Evolutionary conservation across 371 early-diverging fungal genomes (phyloP).

Genomic region (Syncephalastrum sp.): DNA sequence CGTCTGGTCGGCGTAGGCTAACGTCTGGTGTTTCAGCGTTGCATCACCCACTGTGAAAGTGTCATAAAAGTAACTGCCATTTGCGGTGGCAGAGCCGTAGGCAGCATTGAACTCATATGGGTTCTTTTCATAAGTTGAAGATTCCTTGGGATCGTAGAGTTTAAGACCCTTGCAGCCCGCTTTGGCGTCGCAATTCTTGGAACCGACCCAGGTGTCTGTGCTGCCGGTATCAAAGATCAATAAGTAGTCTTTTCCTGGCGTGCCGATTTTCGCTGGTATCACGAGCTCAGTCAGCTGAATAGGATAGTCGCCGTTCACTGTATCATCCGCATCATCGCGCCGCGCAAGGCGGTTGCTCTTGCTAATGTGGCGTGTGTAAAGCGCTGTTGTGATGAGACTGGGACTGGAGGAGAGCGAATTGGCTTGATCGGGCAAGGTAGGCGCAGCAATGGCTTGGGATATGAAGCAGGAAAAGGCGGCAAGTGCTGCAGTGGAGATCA

Average conservation of each 20-base stretch:
- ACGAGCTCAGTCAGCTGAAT: no score
- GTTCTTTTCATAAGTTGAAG: conserved; percentile 4
- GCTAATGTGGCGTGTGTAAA: no score
- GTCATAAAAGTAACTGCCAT: conserved; percentile 13
- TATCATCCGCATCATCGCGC: no score
- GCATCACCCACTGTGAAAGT: conserved; percentile 4
- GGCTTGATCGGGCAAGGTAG: no score
- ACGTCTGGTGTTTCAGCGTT: background rate
- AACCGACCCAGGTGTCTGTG: conserved; percentile 16
- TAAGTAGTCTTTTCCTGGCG: conserved; percentile 8
- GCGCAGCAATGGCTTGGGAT: no score
- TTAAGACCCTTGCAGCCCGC: conserved; percentile 4
- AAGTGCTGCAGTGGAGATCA: no score
- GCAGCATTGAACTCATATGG: background rate
- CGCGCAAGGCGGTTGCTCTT: no score
- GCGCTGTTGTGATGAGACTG: no score
- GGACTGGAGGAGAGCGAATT: no score
- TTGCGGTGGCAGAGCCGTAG: conserved; percentile 6
- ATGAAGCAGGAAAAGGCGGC: no score
- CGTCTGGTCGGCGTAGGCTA: conserved; percentile 8
- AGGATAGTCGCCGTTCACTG: no score
- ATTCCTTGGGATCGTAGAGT: background rate
- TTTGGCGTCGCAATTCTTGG: background rate
- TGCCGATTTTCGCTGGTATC: conserved; percentile 4
- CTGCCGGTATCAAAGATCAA: conserved; percentile 17